Evolutionary conservation across 306 rosid species (phyloP).

Genomic region (Neltuma alba): DNA sequence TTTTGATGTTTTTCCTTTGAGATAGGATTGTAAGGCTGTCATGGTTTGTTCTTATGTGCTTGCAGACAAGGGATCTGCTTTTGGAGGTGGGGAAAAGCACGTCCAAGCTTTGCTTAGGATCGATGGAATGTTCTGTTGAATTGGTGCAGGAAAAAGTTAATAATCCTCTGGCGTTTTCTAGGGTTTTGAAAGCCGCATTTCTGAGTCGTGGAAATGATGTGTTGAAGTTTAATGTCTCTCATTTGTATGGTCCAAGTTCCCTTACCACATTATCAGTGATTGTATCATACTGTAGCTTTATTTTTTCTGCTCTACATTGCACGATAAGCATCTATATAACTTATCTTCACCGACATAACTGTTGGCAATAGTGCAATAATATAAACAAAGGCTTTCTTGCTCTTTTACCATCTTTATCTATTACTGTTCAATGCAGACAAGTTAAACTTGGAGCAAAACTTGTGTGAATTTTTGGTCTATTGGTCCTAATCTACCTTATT

Average conservation of each 20-base stretch:
- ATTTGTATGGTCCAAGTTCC: constrained; percentile 63
- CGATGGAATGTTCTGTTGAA: constrained; percentile 56
- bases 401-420: not conserved
- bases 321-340: constrained; percentile 21
- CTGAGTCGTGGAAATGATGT: constrained; percentile 60
- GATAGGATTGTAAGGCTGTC: constrained; percentile 35
- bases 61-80: constrained; percentile 72
- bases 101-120: constrained; percentile 60
- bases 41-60: constrained; percentile 38
- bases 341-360: constrained; percentile 11
- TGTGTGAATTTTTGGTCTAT: not conserved
- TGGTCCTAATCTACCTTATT: not conserved
- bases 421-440: not conserved
- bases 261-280: constrained; percentile 17
- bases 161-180: constrained; percentile 74
- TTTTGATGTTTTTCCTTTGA: not conserved
- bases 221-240: constrained; percentile 71
- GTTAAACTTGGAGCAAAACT: not conserved
- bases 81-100: constrained; percentile 52
- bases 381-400: not conserved
- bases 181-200: constrained; percentile 67
- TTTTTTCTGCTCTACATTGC: constrained; percentile 20
- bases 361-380: not conserved
- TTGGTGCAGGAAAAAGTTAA: constrained; percentile 75
- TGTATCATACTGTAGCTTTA: constrained; percentile 3